Evolutionary conservation across 805 yeast genomes (phyloP).

Genomic region (Martiniozyma abietophila): DNA sequence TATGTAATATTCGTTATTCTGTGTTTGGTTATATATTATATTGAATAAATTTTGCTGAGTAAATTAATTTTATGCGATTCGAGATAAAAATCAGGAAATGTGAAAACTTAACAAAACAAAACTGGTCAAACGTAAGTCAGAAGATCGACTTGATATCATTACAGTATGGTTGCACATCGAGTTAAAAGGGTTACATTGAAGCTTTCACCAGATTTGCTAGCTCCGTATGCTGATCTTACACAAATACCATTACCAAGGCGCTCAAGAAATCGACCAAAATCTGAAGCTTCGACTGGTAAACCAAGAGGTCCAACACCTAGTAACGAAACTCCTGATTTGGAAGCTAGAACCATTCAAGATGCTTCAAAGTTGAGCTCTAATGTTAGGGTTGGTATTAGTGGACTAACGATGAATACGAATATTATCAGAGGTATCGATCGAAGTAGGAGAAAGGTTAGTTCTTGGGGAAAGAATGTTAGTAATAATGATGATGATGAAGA

Average conservation of each 20-base stretch:
- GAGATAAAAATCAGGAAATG: no score
- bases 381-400: constrained; percentile 17
- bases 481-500: constrained; percentile 13
- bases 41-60: no score
- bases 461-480: constrained; percentile 7
- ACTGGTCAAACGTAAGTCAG: no score
- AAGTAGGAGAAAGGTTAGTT: constrained; percentile 8
- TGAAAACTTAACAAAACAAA: no score
- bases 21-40: no score
- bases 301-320: constrained; percentile 1
- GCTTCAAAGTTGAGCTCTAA: constrained; percentile 7
- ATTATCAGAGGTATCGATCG: constrained; percentile 21
- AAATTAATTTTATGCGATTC: no score
- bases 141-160: no score
- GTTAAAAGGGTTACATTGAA: constrained; percentile 11
- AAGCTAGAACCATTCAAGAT: constrained; percentile 4
- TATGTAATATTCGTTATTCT: background rate
- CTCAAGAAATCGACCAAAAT: no score
- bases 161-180: constrained; percentile 1
- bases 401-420: constrained; percentile 20
- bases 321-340: constrained; percentile 4
- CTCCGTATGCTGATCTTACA: constrained; percentile 1
- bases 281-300: background rate
- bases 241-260: background rate
- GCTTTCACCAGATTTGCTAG: constrained; percentile 8